Base-by-base conservation (phyloP, 208 protist species). In the Leishmania braziliensis region DNA sequence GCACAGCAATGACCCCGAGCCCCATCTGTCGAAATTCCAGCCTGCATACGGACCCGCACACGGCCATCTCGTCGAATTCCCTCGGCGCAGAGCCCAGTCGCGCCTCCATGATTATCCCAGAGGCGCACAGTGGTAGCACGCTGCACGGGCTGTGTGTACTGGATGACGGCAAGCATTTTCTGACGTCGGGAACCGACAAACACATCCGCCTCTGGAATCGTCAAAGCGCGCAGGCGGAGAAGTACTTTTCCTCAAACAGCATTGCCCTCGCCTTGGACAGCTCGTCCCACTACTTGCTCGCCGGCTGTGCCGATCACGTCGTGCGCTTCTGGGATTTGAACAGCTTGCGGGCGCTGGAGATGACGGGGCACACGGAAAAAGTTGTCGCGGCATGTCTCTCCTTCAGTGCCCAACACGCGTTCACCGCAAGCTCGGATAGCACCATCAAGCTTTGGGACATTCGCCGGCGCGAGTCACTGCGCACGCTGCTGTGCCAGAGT, bases 381-480 rank as follows among this genome's bases (percentile, higher is more conserved):
- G 81, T 95, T 8, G 90, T 93, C 16, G 81, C 92, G 12, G 92
- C 87, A 26, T 92, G 86, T 60, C 84, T 95, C 26, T 92, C 92
- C 56, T 73, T 81, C 68, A 89, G 89, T 14, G 89, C 80, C n/a
- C 84, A 89, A 36, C 85, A 83, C 83, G 92, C 88, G 69, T 88
- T 92, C 82, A 94, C 88, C 46, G 92, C 90, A 54, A 92, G 88
- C 83, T 90, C 90, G 5, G 92, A 95, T 81, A 85, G 87, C 78
- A 93, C 92, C 8, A 89, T 95, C 48, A 91, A 91, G 77, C 71
- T 95, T n/a, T 95, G 92, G 90, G 92, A 95, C 68, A 66, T 93
- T n/a, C 81, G 87, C 36, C 77, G 72, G 0, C 84, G 84, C 29
- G 77, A 84, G 48, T 79, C 82, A 26, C 83, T 89, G 75, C 80